Conservation (phyloP, 805 yeast species). For the Millerozyma acaciae region DNA sequence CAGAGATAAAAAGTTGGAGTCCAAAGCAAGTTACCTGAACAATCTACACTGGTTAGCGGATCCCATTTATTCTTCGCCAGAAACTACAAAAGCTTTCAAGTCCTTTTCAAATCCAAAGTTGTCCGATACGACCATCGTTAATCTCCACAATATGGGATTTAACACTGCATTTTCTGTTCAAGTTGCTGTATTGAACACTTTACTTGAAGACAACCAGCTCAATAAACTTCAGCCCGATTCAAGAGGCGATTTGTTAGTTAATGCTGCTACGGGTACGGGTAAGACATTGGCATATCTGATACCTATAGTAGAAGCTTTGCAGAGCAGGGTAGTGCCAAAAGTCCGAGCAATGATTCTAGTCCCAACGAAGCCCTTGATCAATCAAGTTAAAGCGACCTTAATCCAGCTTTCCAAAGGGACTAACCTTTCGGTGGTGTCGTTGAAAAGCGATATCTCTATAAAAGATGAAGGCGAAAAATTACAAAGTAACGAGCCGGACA, state of each 20-base stretch:
- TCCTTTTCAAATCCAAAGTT: conserved; percentile 39
- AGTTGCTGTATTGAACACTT: conserved; percentile 55
- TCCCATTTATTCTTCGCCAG: conserved; percentile 56
- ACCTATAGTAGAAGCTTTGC: conserved; percentile 73
- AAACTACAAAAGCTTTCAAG: conserved; percentile 42
- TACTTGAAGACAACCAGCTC: conserved; percentile 41
- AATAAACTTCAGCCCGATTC: conserved; percentile 46
- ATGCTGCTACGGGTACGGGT: conserved; percentile 96
- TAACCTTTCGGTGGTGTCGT: conserved; percentile 55
- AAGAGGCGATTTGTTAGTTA: conserved; percentile 76
- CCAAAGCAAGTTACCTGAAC: conserved; percentile 22
- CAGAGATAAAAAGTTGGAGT: conserved; percentile 38
- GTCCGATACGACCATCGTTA: conserved; percentile 39
- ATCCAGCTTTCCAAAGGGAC: conserved; percentile 62
- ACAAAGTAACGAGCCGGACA: conserved; percentile 51
- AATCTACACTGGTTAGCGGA: conserved; percentile 63
- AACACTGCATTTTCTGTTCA: conserved; percentile 74
- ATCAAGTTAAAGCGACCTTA: conserved; percentile 72
- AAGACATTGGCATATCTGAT: conserved; percentile 86
- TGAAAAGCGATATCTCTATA: conserved; percentile 49
- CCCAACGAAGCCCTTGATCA: conserved; percentile 85
- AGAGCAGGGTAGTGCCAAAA: conserved; percentile 62
- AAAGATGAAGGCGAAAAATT: conserved; percentile 63
- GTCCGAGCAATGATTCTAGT: conserved; percentile 74
- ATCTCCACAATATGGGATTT: conserved; percentile 46